phyloP scores from a whole-genome alignment of 73 alveolate species.

The Paramecium sonneborni region DNA sequence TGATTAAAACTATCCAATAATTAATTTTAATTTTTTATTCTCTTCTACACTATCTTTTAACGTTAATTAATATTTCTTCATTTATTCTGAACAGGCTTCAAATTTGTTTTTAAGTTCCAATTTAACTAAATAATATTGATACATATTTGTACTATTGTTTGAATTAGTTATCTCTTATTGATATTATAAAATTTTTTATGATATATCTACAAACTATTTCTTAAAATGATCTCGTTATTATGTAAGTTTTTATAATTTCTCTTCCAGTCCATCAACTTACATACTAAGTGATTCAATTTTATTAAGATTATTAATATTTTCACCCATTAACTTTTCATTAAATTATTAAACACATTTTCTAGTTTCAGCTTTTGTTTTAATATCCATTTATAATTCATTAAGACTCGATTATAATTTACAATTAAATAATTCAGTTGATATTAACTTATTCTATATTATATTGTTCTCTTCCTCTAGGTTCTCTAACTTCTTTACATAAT shows the following conservation, averaged over 20 bases:
- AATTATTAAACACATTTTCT: slow-evolving; percentile 1
- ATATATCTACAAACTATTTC: neutral
- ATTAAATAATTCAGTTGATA: neutral
- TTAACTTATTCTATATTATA: neutral
- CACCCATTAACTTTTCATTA: slow-evolving; percentile 49
- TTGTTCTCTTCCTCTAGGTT: neutral
- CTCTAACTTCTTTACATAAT: neutral
- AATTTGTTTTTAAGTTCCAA: neutral
- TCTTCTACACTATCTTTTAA: neutral
- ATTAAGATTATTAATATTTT: slow-evolving; percentile 25
- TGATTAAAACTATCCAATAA: neutral
- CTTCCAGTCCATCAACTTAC: neutral
- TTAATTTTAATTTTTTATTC: neutral
- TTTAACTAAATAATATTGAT: neutral
- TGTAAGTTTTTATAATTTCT: neutral
- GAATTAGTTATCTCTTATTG: neutral
- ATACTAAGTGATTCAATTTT: slow-evolving; percentile 6
- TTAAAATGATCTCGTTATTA: slow-evolving; percentile 52
- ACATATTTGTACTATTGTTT: neutral
- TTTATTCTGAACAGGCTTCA: neutral
- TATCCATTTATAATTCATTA: neutral
- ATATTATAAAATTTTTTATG: neutral
- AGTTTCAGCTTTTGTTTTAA: neutral
- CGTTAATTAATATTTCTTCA: neutral
- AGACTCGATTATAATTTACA: neutral